Evolutionary conservation across 2,329 filamentous ascomycete genomes (phyloP), one percentile per base, ranked within the genome.

Genomic region (Aphanoascus verrucosus): DNA sequence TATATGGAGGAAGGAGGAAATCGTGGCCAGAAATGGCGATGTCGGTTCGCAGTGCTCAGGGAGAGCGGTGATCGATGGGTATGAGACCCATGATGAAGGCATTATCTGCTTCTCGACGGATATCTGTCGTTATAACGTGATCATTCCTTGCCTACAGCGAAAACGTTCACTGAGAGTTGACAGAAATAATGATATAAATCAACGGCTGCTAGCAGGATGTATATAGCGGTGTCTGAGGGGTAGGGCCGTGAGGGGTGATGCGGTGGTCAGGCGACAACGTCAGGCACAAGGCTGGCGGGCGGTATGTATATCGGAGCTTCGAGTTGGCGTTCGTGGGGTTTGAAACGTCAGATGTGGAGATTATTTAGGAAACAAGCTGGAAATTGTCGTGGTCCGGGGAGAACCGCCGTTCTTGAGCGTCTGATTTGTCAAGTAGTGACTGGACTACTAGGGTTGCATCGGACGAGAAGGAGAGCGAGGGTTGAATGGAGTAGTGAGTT

Each of bases 41-140:
- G 76, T 72, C 11, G 82, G 82, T 56, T 78, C 73, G 70, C 82
- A 85, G 64, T 80, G 76, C 3, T 72, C 70, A 19, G 81, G 81
- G 55, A 83, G 68, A 17, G 70, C 55, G n/a, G 59, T 57, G 41
- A 60, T 52, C 49, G 61, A 47, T 44, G 65, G 49, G 50, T 58
- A 55, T 32, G 63, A 57, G 59, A 65, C 58, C 59, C 64, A 59
- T 50, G 63, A 59, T 53, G 62, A 62, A 57, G 62, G 55, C 67
- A 70, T 69, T 57, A 50, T 56, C 31, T 40, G 47, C 9, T 32
- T 12, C 41, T 45, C 40, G 4, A 9, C 35, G 14, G 34, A 19
- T 15, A 40, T 19, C 28, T 35, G 8, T 17, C n/a, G 23, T 44
- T 3, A 44, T 15, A 28, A 37, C 15, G 12, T 15, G 2, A 2